Conservation (phyloP, 2,329 filamentous ascomycete species). For the Pseudopithomyces maydicus region DNA sequence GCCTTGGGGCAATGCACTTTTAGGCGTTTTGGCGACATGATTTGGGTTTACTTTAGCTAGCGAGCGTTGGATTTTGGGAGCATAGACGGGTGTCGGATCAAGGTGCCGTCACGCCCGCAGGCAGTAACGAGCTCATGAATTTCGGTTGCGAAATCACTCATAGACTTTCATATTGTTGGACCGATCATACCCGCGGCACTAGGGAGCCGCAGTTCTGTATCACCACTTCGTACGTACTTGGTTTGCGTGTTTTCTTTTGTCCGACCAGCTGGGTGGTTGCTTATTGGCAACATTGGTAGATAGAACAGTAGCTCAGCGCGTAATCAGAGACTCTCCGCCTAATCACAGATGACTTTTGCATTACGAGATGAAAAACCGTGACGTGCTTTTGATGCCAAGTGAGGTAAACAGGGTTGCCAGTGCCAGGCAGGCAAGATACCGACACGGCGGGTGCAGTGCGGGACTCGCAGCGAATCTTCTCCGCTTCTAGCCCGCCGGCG, state of each 20-base stretch:
- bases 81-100: constrained; percentile 35
- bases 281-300: constrained; percentile 38
- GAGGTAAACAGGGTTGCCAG: constrained; percentile 31
- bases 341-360: constrained; percentile 24
- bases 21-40: constrained; percentile 43
- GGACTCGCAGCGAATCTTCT: constrained; percentile 9
- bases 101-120: constrained; percentile 22
- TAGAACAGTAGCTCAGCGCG: constrained; percentile 36
- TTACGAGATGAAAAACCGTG: constrained; percentile 42
- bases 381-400: constrained; percentile 40
- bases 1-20: constrained; percentile 22
- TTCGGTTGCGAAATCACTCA: constrained; percentile 17
- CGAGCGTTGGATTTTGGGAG: constrained; percentile 34
- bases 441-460: not conserved
- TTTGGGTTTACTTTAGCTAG: constrained; percentile 33
- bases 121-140: constrained; percentile 37
- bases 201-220: constrained; percentile 33
- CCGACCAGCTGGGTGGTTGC: constrained; percentile 18
- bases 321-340: constrained; percentile 34
- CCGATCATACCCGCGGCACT: constrained; percentile 36
- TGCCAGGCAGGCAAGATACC: constrained; percentile 15
- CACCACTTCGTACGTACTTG: constrained; percentile 12
- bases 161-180: constrained; percentile 38
- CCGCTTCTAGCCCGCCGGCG: constrained; percentile 8
- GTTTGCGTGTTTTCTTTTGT: constrained; percentile 28